Evolutionary conservation across 352 stramenopile genomes (phyloP), one percentile per base, ranked within the genome.

Genomic region (Halophytophthora polymorphica): DNA sequence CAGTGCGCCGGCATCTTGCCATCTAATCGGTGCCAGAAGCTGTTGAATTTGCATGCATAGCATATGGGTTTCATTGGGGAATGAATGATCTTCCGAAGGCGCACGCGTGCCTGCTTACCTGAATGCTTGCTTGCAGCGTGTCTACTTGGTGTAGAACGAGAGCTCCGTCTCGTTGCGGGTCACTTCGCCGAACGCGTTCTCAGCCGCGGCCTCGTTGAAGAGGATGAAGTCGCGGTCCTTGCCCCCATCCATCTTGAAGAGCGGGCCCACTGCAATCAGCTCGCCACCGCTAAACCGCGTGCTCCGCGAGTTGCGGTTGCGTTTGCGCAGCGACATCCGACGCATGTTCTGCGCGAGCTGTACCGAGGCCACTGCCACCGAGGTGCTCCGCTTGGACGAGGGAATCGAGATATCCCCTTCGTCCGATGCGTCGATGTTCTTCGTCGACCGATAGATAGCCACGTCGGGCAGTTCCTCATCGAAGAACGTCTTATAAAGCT

Each of bases 401-500:
- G 47, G 56, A 18, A 46, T 58, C 34, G 47, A 54, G 8, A 69
- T 44, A 55, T 72, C 64, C n/a, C n/a, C n/a, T 40, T 33, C n/a
- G 2, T 39, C 39, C 50, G 48, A 12, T 51, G 12, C 37, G 6
- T 41, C 21, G 4, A 21, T 23, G 19, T 47, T 18, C 33, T 57
- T 58, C 10, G 57, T 37, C 1, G 64, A 50, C 17, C 49, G 45
- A 22, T 83, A 86, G 14, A 88, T 83, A 19, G 68, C 56, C 23
- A 87, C 73, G 25, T 67, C 66, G 0, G 82, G 79, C 15, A 93
- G 41, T 13, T 84, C 64, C 21, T 89, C 79, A 36, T 86, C 73
- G 34, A 90, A 93, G 44, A 88, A 93, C 1, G 77, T 90, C 52
- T 88, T 84, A 61, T 93, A 93, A 10, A 93, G 49, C 47, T 89